A percentile compares a stretch with the other conserved stretches of the same genome.
Evolutionary conservation across 2,329 filamentous ascomycete species (phyloP).

Genomic region (Botryotinia calthae): DNA sequence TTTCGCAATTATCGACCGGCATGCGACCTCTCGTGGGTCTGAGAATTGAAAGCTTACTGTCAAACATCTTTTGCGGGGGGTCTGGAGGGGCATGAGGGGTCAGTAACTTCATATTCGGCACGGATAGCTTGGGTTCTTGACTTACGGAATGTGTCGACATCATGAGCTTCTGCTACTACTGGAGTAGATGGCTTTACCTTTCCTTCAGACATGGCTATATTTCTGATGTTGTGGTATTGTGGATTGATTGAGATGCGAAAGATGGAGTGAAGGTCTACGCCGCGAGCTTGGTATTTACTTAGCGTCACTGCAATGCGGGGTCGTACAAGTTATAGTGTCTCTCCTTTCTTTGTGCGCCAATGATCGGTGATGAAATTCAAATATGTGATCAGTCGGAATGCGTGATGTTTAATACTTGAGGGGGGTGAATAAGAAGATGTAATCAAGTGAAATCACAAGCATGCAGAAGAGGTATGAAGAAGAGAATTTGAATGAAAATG

Average conservation of each 20-base stretch:
- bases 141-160: constrained; percentile 72
- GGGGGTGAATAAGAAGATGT: not conserved
- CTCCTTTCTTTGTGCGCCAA: constrained; percentile 5
- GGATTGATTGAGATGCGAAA: not conserved
- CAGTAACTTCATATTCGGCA: constrained; percentile 20
- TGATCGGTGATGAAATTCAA: not conserved
- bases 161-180: constrained; percentile 72
- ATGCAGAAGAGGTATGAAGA: not conserved
- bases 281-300: not conserved
- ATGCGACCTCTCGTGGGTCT: constrained; percentile 3
- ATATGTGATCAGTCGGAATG: not conserved
- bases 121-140: constrained; percentile 17
- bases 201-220: constrained; percentile 46
- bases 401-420: not conserved
- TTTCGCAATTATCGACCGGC: constrained; percentile 24
- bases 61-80: constrained; percentile 64
- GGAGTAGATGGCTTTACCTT: constrained; percentile 43
- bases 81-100: constrained; percentile 44
- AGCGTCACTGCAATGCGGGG: not conserved
- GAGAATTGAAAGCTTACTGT: constrained; percentile 50
- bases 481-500: not conserved
- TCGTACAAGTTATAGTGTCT: not conserved
- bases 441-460: not conserved
- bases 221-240: not conserved
- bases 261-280: not conserved